Conservation (phyloP, 345 rosid species). For the Bruguiera sexangula region DNA sequence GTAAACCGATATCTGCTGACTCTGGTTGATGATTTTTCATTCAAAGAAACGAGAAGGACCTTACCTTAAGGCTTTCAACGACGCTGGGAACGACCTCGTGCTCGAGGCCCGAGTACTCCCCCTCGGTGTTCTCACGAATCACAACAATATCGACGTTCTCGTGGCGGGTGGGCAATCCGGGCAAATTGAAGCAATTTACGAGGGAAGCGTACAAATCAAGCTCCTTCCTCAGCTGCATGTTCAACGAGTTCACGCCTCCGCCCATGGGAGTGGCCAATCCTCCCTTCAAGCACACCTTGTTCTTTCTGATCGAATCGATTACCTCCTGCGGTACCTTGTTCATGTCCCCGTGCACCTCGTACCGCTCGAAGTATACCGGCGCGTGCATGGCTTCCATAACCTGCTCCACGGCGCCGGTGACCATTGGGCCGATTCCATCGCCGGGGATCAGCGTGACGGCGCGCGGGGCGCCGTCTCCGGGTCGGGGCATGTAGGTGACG, state of each 20-base stretch:
- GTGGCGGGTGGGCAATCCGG: slow-evolving; percentile 76
- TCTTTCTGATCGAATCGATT: slow-evolving; percentile 79
- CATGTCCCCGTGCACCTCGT: slow-evolving; percentile 81
- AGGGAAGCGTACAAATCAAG: slow-evolving; percentile 90
- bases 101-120: slow-evolving; percentile 86
- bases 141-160: slow-evolving; percentile 86
- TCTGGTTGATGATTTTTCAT: neutral
- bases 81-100: slow-evolving; percentile 97
- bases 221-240: slow-evolving; percentile 77
- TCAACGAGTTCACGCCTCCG: slow-evolving; percentile 86
- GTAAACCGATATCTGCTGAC: too few relatives aligned
- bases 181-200: slow-evolving; percentile 77
- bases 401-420: slow-evolving; percentile 86
- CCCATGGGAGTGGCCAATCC: slow-evolving; percentile 88
- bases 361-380: slow-evolving; percentile 74
- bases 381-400: slow-evolving; percentile 98
- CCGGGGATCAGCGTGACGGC: slow-evolving; percentile 95
- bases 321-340: slow-evolving; percentile 72
- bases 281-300: slow-evolving; percentile 87
- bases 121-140: slow-evolving; percentile 91
- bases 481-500: slow-evolving; percentile 98
- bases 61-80: slow-evolving; percentile 94
- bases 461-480: slow-evolving; percentile 86
- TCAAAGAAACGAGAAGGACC: neutral
- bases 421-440: slow-evolving; percentile 89